phyloP scores from a whole-genome alignment of 2,329 filamentous ascomycete genomes.

The Neopestalotiopsis sp. region DNA sequence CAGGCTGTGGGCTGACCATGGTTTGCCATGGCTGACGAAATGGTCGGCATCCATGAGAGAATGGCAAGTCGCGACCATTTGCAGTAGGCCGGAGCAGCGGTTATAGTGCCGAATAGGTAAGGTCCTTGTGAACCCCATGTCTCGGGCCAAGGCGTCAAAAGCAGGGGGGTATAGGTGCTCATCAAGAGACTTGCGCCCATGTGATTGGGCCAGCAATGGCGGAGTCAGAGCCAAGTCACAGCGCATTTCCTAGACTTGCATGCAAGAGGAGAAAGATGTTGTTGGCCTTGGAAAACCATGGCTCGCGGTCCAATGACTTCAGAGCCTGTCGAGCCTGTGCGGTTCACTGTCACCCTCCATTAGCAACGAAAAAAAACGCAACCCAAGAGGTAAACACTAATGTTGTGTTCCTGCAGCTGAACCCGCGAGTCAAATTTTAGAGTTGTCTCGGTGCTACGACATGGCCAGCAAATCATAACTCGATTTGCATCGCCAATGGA shows the following conservation, averaged over 20 bases:
- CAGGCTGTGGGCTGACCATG: not conserved
- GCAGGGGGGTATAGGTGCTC: not conserved
- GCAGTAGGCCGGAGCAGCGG: slow-evolving; percentile 1
- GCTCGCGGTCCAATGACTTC: not conserved
- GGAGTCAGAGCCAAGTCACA: not conserved
- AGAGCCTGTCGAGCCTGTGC: not conserved
- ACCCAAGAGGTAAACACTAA: slow-evolving; percentile 1
- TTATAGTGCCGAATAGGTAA: slow-evolving; percentile 17
- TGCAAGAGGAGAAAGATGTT: slow-evolving; percentile 1
- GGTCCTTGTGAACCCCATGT: slow-evolving; percentile 10
- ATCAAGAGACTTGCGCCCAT: not conserved
- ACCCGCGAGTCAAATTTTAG: slow-evolving; percentile 14
- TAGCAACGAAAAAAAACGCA: not conserved
- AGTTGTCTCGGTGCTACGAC: slow-evolving; percentile 10
- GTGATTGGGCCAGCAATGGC: slow-evolving; percentile 7
- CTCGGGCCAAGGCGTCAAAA: slow-evolving; percentile 8
- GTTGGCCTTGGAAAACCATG: not conserved
- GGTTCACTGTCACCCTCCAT: slow-evolving; percentile 12
- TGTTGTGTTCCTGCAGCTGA: slow-evolving; percentile 16
- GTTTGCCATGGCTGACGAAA: not conserved
- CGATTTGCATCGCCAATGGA: not conserved
- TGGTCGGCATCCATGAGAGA: not conserved
- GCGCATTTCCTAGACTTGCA: slow-evolving; percentile 5
- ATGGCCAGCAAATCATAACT: slow-evolving; percentile 4
- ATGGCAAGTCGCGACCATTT: slow-evolving; percentile 11